Base-by-base conservation (phyloP, 495 filamentous ascomycete species). In the Podospora pseudocomata region DNA sequence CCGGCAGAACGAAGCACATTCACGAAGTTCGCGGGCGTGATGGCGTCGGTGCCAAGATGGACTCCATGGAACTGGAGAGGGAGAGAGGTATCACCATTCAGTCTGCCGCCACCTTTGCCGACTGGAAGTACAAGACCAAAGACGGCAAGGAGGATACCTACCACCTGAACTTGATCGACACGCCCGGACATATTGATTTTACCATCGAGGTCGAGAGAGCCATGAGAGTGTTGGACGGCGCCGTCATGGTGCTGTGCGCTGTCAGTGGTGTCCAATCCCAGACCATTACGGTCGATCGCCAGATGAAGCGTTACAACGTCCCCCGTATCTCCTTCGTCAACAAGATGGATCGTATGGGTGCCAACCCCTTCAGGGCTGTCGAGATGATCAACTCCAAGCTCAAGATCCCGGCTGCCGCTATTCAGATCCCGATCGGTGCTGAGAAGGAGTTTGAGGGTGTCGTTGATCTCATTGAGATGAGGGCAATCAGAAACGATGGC, bases 321-420 rank as follows among this genome's bases (percentile, higher is more conserved):
- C 96, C 96, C 44, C 85, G 96, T 69, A 91, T 99, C 73, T 94
- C 90, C 66, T 99, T 99, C 77, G 85, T 99, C 72, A 99, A 99
- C 83, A 99, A 99, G 86, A 99, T 99, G 96, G 96, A 99, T 75
- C 92, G 96, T 67, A 97, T 97, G 89, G 96, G 96, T 61, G 92
- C 96, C 66, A 98, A 99, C 76, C 96, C 96, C 2, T 99, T 95
- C 88, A 97, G 96, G 81, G 93, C 93, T 1, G 88, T 98, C 59
- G 95, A 98, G 26, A 92, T 97, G 83, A 97, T 99, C 82, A 97
- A 96, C 80, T 86, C 87, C 72, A 98, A 98, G 81, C 86, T 99
- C 63, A 91, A 92, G 80, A 86, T 99, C 18, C 88, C 91, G 5
- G 96, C 96, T 1, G 96, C 96, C 2, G 94, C 96, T 7, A 85